Evolutionary conservation across 1,284 basidiomycete species (phyloP).

Genomic region (Cerrena zonata): DNA sequence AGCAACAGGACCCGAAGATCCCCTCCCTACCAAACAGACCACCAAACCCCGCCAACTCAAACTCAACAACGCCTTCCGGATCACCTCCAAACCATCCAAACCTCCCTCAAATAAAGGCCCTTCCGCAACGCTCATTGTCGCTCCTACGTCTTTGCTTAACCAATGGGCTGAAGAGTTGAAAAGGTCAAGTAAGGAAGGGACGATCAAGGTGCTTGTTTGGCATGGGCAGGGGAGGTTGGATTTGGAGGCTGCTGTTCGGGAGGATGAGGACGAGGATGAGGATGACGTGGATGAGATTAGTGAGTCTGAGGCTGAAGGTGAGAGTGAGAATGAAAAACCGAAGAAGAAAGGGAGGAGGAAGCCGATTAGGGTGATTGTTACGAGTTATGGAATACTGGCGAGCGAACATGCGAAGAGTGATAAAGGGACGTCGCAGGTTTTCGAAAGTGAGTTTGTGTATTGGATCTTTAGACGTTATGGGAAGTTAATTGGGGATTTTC

Average conservation of each 20-base stretch:
- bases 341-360: too few species aligned
- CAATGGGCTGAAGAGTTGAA: slow-evolving; percentile 91
- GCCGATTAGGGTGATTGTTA: slow-evolving; percentile 74
- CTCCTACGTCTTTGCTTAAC: slow-evolving; percentile 83
- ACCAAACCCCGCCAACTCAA: slow-evolving; percentile 48
- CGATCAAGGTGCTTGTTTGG: slow-evolving; percentile 72
- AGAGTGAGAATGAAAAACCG: too few species aligned
- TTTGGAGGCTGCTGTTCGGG: slow-evolving; percentile 42
- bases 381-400: slow-evolving; percentile 83
- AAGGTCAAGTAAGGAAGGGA: slow-evolving; percentile 65
- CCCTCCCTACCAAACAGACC: slow-evolving; percentile 24
- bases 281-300: slow-evolving; percentile 41
- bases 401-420: slow-evolving; percentile 75
- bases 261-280: slow-evolving; percentile 31
- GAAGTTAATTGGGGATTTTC: too few species aligned
- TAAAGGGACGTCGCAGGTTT: slow-evolving; percentile 55
- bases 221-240: slow-evolving; percentile 80
- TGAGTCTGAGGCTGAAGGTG: too few species aligned
- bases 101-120: slow-evolving; percentile 22
- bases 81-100: slow-evolving; percentile 20
- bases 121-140: slow-evolving; percentile 82
- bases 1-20: slow-evolving; percentile 47
- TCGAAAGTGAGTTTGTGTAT: slow-evolving; percentile 53
- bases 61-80: slow-evolving; percentile 56
- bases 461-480: not conserved